A percentile compares a stretch with the other conserved stretches of the same genome.
phyloP scores from a whole-genome alignment of 768 basidiomycete genomes.

The Boletus rubropictus region DNA sequence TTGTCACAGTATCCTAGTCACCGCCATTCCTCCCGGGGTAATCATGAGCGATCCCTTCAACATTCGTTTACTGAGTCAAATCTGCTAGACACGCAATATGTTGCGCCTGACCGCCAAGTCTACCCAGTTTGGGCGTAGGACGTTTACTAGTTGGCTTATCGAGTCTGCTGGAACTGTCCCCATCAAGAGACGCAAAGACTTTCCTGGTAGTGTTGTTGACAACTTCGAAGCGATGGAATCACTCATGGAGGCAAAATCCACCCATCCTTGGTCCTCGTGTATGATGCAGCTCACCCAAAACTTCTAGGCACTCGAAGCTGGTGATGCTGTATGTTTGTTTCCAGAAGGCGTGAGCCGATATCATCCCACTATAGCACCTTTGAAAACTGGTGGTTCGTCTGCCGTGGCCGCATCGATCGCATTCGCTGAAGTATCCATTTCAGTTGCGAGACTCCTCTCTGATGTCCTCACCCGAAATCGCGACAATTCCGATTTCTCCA shows the following conservation, averaged over 20 bases:
- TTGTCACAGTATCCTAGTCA: slow-evolving; percentile 55
- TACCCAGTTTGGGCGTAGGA: slow-evolving; percentile 75
- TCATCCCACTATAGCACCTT: slow-evolving; percentile 79
- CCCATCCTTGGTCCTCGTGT: neutral
- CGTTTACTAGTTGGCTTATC: slow-evolving; percentile 88
- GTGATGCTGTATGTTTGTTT: slow-evolving; percentile 78
- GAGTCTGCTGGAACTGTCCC: slow-evolving; percentile 86
- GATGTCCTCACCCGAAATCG: slow-evolving; percentile 69
- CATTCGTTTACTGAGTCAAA: slow-evolving; percentile 4
- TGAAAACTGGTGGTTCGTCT: slow-evolving; percentile 75
- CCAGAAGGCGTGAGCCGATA: slow-evolving; percentile 85
- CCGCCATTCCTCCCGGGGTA: slow-evolving; percentile 67
- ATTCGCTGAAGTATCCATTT: neutral
- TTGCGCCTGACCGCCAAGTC: slow-evolving; percentile 83
- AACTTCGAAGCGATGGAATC: slow-evolving; percentile 66
- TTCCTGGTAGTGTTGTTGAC: slow-evolving; percentile 46
- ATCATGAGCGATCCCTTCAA: slow-evolving; percentile 10
- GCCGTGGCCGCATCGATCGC: neutral
- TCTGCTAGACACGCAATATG: slow-evolving; percentile 62
- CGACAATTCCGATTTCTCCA: slow-evolving; percentile 61
- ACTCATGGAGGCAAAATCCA: slow-evolving; percentile 51
- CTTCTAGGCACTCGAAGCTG: slow-evolving; percentile 61
- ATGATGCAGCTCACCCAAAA: slow-evolving; percentile 7
- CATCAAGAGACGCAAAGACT: slow-evolving; percentile 71
- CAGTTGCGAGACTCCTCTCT: slow-evolving; percentile 77